Base-by-base conservation (phyloP, 1,284 basidiomycete species). In the Cryptococcus sp. region DNA sequence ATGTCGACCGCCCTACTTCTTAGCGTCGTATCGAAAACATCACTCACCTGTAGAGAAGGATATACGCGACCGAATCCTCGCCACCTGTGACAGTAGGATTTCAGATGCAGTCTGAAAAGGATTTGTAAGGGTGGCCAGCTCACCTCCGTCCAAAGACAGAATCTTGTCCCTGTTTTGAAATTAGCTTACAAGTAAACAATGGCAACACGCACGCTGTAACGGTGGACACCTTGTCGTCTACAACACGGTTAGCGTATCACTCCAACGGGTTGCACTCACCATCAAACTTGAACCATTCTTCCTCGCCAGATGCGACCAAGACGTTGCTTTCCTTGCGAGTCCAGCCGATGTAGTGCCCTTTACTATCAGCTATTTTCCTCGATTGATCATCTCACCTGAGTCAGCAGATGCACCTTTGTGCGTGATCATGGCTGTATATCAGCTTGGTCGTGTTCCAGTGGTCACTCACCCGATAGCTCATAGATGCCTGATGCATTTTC, bases 331-430 rank as follows among this genome's bases (percentile, higher is more conserved):
- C 70, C 51, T 73, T 74, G 15, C 73, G 62, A 10, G 73, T 67
- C 81, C 89, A 96, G 0, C 86, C 89, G 40, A 95, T 93, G 75
- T 95, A 96, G 78, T 96, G 93, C 1, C 93, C 73, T 72, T 44
- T 4, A 5, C 25, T 34, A 44, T 51, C 53, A 50, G 60, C 37
- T n/a, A 19, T 22, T 13, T 26, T 20, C 3, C 17, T 40, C n/a
- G 19, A 50, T n/a, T n/a, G 8, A 46, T 25, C n/a, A 40, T 44
- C 69, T 55, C 52, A 66, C 77, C 94, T 0, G 90, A 87, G 72
- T 98, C 93, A 0, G 95, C 93, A 0, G 89, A 89, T 0, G 93
- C 87, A 17, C 96, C 96, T 75, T 99, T 99, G 83, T 98, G 95
- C 25, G 93, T 96, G 16, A 99, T 87, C 70, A 99, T 90, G 1